phyloP scores from a whole-genome alignment of 352 stramenopile genomes.

The Globisporangium irregulare region DNA sequence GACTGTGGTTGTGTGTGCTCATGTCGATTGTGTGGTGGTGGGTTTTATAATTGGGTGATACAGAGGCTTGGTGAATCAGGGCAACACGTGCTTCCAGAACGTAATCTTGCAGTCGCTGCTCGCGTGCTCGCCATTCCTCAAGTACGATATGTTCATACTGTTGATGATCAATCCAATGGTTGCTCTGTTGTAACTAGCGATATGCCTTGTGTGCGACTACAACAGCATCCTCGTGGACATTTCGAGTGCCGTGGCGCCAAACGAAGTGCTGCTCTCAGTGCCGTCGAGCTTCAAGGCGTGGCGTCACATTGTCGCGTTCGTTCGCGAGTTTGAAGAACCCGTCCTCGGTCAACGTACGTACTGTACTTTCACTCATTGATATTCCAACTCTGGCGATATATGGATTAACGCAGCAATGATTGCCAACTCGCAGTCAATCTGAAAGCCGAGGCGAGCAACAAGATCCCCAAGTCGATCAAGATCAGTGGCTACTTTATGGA shows the following conservation, averaged over 20 bases:
- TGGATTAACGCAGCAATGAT: neutral
- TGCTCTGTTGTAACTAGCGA: neutral
- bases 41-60: constrained; percentile 18
- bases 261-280: constrained; percentile 37
- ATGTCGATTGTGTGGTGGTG: constrained; percentile 3
- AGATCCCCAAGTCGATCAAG: constrained; percentile 62
- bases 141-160: constrained; percentile 29
- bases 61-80: constrained; percentile 71
- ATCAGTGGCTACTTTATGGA: constrained; percentile 85
- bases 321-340: constrained; percentile 79
- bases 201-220: neutral
- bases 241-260: constrained; percentile 44
- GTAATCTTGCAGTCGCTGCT: constrained; percentile 84
- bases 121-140: constrained; percentile 73
- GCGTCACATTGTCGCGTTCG: constrained; percentile 78
- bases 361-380: constrained; percentile 1
- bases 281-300: constrained; percentile 63
- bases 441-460: constrained; percentile 29
- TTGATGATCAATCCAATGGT: neutral
- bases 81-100: constrained; percentile 89
- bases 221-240: constrained; percentile 65
- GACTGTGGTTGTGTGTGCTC: neutral
- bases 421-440: constrained; percentile 7
- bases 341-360: constrained; percentile 62
- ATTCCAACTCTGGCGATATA: neutral